Evolutionary conservation across 352 stramenopile species (phyloP).

Genomic region (Phytophthora cryptogea): DNA sequence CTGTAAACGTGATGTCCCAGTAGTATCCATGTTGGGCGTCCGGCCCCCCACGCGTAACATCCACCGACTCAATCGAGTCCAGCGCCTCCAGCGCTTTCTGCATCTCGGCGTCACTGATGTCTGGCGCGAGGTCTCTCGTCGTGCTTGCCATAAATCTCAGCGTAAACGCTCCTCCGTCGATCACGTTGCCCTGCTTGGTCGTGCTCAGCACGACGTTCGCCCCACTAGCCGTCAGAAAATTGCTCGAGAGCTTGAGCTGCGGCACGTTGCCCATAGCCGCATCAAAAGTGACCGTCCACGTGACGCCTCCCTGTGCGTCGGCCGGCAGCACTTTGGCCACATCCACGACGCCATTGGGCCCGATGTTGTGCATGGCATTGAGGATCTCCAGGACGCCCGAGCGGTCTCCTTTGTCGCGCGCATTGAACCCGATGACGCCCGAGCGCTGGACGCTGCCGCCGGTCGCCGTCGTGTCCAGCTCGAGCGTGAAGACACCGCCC

Average conservation of each 20-base stretch:
- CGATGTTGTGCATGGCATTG: constrained; percentile 82
- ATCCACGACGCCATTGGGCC: constrained; percentile 49
- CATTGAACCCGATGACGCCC: constrained; percentile 90
- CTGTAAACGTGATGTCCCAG: constrained; percentile 85
- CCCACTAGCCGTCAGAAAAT: constrained; percentile 69
- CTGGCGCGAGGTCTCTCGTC: constrained; percentile 83
- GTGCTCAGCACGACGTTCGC: constrained; percentile 76
- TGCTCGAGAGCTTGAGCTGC: constrained; percentile 62
- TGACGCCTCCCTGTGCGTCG: constrained; percentile 89
- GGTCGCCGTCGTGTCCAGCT: constrained; percentile 86
- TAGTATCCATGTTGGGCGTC: constrained; percentile 67
- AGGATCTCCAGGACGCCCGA: constrained; percentile 72
- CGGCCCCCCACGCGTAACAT: constrained; percentile 55
- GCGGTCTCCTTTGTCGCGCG: constrained; percentile 50
- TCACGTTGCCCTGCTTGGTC: constrained; percentile 61
- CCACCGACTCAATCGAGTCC: constrained; percentile 61
- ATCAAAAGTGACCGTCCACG: constrained; percentile 91
- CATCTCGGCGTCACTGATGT: constrained; percentile 76
- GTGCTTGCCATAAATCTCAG: constrained; percentile 89
- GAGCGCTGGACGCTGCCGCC: constrained; percentile 92
- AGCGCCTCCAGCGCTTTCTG: constrained; percentile 65
- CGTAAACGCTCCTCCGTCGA: constrained; percentile 90
- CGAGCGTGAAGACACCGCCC: constrained; percentile 90
- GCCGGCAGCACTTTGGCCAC: constrained; percentile 58
- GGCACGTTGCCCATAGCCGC: constrained; percentile 67